Base-by-base conservation (phyloP, 1,284 basidiomycete species). In the Violaceomyces palustris region DNA sequence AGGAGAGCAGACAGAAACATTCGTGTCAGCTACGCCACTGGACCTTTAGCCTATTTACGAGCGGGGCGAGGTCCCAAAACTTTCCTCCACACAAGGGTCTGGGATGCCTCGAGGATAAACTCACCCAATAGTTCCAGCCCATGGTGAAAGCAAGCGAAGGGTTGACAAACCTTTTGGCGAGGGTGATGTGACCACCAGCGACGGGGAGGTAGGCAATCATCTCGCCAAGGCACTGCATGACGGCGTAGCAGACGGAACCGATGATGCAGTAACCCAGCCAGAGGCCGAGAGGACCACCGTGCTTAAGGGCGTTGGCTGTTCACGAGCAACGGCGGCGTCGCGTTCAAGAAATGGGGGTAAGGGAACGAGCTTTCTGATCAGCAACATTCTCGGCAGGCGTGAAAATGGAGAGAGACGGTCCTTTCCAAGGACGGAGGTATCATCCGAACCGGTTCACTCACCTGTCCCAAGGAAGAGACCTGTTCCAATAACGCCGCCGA, bases 141-240 rank as follows among this genome's bases (percentile, higher is more conserved):
- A 72, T 32, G 81, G 66, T 55, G 31, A 70, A 67, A 1, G 83
- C 83, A 48, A 89, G 78, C 2, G 87, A 84, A 5, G 84, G 83
- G 65, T 87, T 82, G 21, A 88, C 83, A 68, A 88, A 88, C 31
- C 85, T 83, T 55, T 82, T 82, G 4, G 87, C 85, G 29, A 89
- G 77, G 38, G 80, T 83, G 71, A 90, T 85, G 71, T 88, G 87
- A 5, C 87, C 82, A 50, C 82, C 84, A 36, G 78, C 55, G 50
- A 79, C 75, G 29, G 75, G 75, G 30, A 86, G 78, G 60, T 79
- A 85, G 4, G 75, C 65, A 42, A 75, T 64, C 69, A 78, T 72
- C 50, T 78, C 76, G 14, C 76, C 77, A n/a, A 78, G 69, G 7
- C 72, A 75, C 21, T 76, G 65, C 69, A 75, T 70, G 29, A 75